Evolutionary conservation across 1,139 yeast genomes (phyloP).

Genomic region (Trichomonascaceae sp.): DNA sequence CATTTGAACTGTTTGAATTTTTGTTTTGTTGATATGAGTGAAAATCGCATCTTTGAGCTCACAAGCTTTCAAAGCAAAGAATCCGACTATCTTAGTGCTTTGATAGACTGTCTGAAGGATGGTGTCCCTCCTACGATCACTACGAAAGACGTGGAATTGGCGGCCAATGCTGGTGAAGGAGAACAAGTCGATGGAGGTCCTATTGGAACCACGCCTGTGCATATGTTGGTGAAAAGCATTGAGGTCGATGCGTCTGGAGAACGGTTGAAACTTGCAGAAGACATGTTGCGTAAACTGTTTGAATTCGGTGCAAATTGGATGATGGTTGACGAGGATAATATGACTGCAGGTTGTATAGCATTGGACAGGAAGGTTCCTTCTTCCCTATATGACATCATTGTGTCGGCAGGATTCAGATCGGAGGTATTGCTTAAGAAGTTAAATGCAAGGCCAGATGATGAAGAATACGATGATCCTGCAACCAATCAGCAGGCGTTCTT

Average conservation of each 20-base stretch:
- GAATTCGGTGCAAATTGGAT: constrained; percentile 93
- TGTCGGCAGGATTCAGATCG: constrained; percentile 87
- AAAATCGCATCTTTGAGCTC: constrained; percentile 47
- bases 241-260: constrained; percentile 26
- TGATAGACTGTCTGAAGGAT: constrained; percentile 51
- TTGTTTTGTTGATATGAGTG: constrained; percentile 8
- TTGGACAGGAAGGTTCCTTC: constrained; percentile 29
- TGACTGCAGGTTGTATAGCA: constrained; percentile 68
- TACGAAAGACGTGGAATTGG: constrained; percentile 56
- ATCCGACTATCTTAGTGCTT: constrained; percentile 38
- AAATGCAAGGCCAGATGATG: constrained; percentile 43
- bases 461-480: constrained; percentile 30
- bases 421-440: constrained; percentile 74
- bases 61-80: constrained; percentile 47
- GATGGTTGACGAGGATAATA: constrained; percentile 50
- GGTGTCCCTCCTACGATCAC: constrained; percentile 74
- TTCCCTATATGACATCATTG: constrained; percentile 45
- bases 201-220: constrained; percentile 73
- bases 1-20: too few relatives aligned
- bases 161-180: constrained; percentile 9
- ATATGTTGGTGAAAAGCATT: constrained; percentile 40
- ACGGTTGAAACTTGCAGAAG: constrained; percentile 44
- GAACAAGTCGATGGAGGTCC: constrained; percentile 29
- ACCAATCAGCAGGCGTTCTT: constrained; percentile 57
- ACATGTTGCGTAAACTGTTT: constrained; percentile 60